phyloP scores from a whole-genome alignment of 768 basidiomycete species.

The Leucosporidium scottii region DNA sequence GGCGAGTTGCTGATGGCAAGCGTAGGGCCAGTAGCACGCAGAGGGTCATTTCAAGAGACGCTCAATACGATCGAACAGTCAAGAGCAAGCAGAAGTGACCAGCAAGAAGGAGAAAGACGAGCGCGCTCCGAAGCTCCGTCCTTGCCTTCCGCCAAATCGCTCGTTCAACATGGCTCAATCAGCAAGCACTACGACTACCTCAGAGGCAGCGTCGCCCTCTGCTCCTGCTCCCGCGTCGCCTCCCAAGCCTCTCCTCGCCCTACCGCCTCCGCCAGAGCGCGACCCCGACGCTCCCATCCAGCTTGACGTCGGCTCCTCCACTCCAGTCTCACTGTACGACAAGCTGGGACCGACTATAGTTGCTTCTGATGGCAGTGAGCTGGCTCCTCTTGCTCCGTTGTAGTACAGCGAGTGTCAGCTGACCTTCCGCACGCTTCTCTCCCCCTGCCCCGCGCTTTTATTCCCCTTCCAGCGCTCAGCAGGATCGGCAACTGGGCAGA shows the following conservation, averaged over 20 bases:
- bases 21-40: neutral
- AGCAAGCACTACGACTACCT: no score
- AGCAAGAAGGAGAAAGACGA: neutral
- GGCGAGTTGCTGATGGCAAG: neutral
- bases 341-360: conserved; percentile 23
- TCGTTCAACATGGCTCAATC: neutral
- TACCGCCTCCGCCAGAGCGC: conserved; percentile 11
- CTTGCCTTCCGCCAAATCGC: neutral
- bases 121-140: neutral
- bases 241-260: conserved; percentile 10
- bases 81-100: neutral
- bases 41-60: no score
- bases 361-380: conserved; percentile 21
- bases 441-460: no score
- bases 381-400: neutral
- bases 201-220: no score
- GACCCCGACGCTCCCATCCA: neutral
- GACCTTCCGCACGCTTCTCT: neutral
- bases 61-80: no score
- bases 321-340: conserved; percentile 14
- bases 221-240: no score
- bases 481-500: conserved; percentile 25
- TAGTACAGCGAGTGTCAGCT: neutral
- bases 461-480: conserved; percentile 15
- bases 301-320: conserved; percentile 22